phyloP scores from a whole-genome alignment of 495 filamentous ascomycete genomes.

The Eremomyces bilateralis region DNA sequence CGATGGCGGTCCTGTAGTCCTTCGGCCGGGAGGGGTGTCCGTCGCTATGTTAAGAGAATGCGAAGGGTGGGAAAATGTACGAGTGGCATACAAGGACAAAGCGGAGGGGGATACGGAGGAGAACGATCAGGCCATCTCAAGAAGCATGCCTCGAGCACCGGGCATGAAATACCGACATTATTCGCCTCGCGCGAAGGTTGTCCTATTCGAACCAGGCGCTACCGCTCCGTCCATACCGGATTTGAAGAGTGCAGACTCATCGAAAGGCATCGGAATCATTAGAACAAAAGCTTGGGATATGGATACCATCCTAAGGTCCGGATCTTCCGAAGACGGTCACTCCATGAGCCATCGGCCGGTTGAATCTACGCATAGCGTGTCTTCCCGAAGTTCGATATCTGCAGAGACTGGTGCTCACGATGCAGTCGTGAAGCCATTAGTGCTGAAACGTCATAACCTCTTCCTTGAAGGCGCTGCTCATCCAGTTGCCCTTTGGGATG shows the following conservation, averaged over 20 bases:
- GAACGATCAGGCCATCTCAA: slow-evolving; percentile 18
- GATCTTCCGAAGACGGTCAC: not conserved
- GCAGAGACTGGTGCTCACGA: not conserved
- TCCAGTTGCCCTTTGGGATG: slow-evolving; percentile 19
- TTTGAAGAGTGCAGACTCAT: slow-evolving; percentile 6
- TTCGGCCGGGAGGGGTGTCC: slow-evolving; percentile 80
- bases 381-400: not conserved
- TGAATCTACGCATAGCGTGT: too few species aligned
- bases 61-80: slow-evolving; percentile 59
- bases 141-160: slow-evolving; percentile 44
- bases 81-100: slow-evolving; percentile 51
- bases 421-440: not conserved
- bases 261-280: slow-evolving; percentile 18
- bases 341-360: not conserved
- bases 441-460: too few species aligned
- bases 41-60: slow-evolving; percentile 56
- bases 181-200: slow-evolving; percentile 68
- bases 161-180: slow-evolving; percentile 99
- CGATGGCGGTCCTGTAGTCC: slow-evolving; percentile 52
- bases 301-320: too few species aligned
- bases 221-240: slow-evolving; percentile 15
- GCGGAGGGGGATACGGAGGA: slow-evolving; percentile 17
- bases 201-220: slow-evolving; percentile 47
- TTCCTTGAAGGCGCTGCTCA: not conserved
- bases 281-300: slow-evolving; percentile 18